phyloP scores from a whole-genome alignment of 2,329 filamentous ascomycete genomes.

The Diatrype stigma region DNA sequence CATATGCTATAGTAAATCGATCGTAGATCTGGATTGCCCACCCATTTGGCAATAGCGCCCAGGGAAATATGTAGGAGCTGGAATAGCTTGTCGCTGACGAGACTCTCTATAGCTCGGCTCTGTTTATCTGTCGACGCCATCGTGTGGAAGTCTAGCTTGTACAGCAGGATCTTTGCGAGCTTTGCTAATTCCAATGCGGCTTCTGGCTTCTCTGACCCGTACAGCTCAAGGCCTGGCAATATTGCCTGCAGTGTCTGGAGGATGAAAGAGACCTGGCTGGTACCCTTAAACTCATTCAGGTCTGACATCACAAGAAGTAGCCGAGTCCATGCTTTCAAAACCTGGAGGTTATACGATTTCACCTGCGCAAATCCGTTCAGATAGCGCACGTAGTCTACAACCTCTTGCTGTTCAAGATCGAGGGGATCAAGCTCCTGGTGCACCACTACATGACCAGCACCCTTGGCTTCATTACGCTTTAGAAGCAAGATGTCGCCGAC shows the following conservation, averaged over 20 bases:
- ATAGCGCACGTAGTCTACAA: constrained; percentile 58
- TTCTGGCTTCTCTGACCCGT: constrained; percentile 62
- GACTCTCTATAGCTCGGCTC: constrained; percentile 54
- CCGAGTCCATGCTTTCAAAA: constrained; percentile 80
- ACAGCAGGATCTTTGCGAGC: constrained; percentile 69
- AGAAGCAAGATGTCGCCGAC: constrained; percentile 71
- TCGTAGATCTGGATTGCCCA: constrained; percentile 66
- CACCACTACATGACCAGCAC: constrained; percentile 43
- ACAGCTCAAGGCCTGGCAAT: constrained; percentile 79
- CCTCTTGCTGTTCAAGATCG: constrained; percentile 54
- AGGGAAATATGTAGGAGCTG: constrained; percentile 88
- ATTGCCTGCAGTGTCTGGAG: constrained; percentile 83
- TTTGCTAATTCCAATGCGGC: constrained; percentile 74
- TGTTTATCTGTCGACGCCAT: constrained; percentile 37
- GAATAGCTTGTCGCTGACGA: constrained; percentile 84
- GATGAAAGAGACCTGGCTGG: constrained; percentile 70
- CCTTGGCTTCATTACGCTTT: constrained; percentile 59
- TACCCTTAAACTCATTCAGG: constrained; percentile 72
- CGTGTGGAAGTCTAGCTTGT: constrained; percentile 60
- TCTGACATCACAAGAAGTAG: constrained; percentile 80
- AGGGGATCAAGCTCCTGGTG: constrained; percentile 46
- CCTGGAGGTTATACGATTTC: constrained; percentile 53
- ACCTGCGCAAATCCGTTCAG: constrained; percentile 62
- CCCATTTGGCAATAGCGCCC: constrained; percentile 70
- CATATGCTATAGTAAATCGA: constrained; percentile 89